Conservation (phyloP, 2,329 filamentous ascomycete genomes). For the Paecilomyces formosus region DNA sequence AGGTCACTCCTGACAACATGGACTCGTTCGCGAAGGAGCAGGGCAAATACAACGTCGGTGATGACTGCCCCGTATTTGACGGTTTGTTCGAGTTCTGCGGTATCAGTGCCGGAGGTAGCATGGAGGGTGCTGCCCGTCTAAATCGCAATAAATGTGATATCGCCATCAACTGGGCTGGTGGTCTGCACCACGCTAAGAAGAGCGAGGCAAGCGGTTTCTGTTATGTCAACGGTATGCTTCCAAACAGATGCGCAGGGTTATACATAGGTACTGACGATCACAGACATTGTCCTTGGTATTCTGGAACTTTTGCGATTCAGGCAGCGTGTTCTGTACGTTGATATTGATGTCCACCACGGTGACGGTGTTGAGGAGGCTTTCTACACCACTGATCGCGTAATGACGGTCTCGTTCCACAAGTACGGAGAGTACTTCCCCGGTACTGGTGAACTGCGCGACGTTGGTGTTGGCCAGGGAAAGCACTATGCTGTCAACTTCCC, state of each 20-base stretch:
- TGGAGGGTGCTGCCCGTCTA: conserved; percentile 62
- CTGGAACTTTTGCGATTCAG: conserved; percentile 58
- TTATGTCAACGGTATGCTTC: conserved; percentile 71
- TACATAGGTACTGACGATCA: conserved; percentile 8
- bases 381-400: conserved; percentile 63
- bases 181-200: conserved; percentile 93
- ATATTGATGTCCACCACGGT: conserved; percentile 61
- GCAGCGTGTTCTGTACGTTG: conserved; percentile 58
- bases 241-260: neutral
- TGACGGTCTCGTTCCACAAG: conserved; percentile 66
- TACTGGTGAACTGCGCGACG: conserved; percentile 61
- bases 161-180: conserved; percentile 81
- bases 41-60: conserved; percentile 65
- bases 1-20: conserved; percentile 98
- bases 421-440: conserved; percentile 67
- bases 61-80: conserved; percentile 59
- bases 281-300: conserved; percentile 60
- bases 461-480: conserved; percentile 60
- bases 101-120: conserved; percentile 61
- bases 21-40: conserved; percentile 87
- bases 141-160: conserved; percentile 63
- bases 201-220: conserved; percentile 93
- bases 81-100: conserved; percentile 64
- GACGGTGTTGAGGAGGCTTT: conserved; percentile 66
- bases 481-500: conserved; percentile 65